Evolutionary conservation across 2,329 filamentous ascomycete species (phyloP).

Genomic region (Fusarium devonianum): DNA sequence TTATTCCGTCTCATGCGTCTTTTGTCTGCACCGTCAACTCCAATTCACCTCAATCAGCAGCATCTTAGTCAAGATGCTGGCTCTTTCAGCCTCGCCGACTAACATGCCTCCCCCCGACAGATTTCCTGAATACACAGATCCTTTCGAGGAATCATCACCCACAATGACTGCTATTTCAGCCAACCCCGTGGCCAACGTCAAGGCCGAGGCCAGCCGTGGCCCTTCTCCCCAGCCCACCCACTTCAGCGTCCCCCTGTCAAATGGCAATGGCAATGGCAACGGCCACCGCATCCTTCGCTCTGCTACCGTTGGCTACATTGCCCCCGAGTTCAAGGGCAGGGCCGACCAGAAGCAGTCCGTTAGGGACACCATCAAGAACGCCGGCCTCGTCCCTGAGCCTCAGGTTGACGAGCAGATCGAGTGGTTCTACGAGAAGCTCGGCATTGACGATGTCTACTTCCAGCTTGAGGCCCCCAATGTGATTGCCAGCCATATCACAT

Average conservation of each 20-base stretch:
- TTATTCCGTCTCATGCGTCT: slow-evolving; percentile 16
- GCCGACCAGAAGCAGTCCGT: slow-evolving; percentile 88
- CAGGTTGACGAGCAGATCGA: slow-evolving; percentile 85
- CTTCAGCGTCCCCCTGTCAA: slow-evolving; percentile 69
- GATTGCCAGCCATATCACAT: slow-evolving; percentile 93
- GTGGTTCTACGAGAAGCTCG: slow-evolving; percentile 98
- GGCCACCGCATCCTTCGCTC: slow-evolving; percentile 81
- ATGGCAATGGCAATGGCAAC: slow-evolving; percentile 58
- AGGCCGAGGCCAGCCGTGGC: slow-evolving; percentile 60
- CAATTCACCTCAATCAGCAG: slow-evolving; percentile 12
- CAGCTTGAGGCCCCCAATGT: slow-evolving; percentile 85
- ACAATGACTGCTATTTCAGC: slow-evolving; percentile 48
- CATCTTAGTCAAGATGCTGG: slow-evolving; percentile 46
- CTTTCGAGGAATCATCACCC: slow-evolving; percentile 44
- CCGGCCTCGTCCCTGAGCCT: slow-evolving; percentile 84
- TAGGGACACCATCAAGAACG: slow-evolving; percentile 78
- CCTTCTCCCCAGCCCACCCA: slow-evolving; percentile 91
- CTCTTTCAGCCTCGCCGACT: slow-evolving; percentile 50
- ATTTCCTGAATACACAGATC: slow-evolving; percentile 56
- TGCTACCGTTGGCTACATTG: slow-evolving; percentile 91
- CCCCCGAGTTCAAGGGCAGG: slow-evolving; percentile 93
- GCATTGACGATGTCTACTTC: slow-evolving; percentile 99
- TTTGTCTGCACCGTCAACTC: slow-evolving; percentile 19
- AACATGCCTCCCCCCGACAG: slow-evolving; percentile 50
- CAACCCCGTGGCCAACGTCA: slow-evolving; percentile 53